Evolutionary conservation across 2,329 filamentous ascomycete species (phyloP).

Genomic region (Cladosporium halotolerans): DNA sequence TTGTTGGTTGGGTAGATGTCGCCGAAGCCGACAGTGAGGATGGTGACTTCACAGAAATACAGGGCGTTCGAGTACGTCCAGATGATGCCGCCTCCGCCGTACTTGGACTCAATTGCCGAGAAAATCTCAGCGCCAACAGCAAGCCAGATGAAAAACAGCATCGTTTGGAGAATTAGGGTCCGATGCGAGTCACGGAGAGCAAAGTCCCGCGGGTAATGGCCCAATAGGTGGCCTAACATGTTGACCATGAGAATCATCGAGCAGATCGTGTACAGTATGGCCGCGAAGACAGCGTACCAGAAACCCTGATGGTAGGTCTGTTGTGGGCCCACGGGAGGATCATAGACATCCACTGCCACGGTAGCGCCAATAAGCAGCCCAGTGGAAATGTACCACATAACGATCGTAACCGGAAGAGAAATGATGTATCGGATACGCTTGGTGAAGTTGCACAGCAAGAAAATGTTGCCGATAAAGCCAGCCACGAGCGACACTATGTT

Average conservation of each 20-base stretch:
- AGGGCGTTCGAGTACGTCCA: slow-evolving; percentile 70
- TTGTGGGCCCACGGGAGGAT: slow-evolving; percentile 42
- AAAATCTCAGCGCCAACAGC: slow-evolving; percentile 72
- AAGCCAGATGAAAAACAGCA: slow-evolving; percentile 75
- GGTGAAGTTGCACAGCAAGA: slow-evolving; percentile 82
- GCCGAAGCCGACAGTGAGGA: slow-evolving; percentile 56
- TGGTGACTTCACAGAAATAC: slow-evolving; percentile 63
- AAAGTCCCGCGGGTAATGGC: slow-evolving; percentile 75
- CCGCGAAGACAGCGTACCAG: slow-evolving; percentile 78
- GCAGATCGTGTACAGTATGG: slow-evolving; percentile 71
- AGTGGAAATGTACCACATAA: slow-evolving; percentile 65
- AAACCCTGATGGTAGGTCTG: slow-evolving; percentile 71
- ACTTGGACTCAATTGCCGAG: slow-evolving; percentile 53
- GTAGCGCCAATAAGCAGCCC: slow-evolving; percentile 61
- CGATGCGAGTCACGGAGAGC: slow-evolving; percentile 71
- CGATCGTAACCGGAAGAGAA: slow-evolving; percentile 75
- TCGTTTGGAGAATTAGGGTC: slow-evolving; percentile 85
- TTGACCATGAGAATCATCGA: slow-evolving; percentile 72
- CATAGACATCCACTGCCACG: slow-evolving; percentile 58
- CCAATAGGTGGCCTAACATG: slow-evolving; percentile 67
- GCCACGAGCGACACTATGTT: slow-evolving; percentile 73
- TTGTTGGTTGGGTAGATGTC: slow-evolving; percentile 53
- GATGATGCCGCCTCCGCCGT: slow-evolving; percentile 31
- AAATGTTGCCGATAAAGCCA: slow-evolving; percentile 72
- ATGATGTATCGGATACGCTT: slow-evolving; percentile 71